Conservation (phyloP, 352 stramenopile species). For the Pythium monospermum region DNA sequence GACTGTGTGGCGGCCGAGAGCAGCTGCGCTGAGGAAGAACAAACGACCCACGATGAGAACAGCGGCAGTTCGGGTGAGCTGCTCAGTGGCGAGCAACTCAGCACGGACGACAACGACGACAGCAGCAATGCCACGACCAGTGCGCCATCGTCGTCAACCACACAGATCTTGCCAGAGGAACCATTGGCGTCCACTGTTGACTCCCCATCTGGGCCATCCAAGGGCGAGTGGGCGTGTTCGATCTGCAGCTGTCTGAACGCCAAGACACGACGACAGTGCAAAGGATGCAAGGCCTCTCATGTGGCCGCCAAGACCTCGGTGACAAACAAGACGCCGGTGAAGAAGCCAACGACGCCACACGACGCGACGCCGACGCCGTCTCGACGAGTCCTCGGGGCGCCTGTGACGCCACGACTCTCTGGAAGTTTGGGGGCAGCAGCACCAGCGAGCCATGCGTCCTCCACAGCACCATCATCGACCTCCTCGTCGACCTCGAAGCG, state of each 20-base stretch:
- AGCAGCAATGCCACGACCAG: too few species aligned
- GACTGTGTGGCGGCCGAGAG: conserved; percentile 20
- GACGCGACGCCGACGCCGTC: neutral
- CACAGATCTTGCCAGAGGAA: neutral
- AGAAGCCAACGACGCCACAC: neutral
- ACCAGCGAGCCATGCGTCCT: too few species aligned
- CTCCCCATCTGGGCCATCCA: neutral
- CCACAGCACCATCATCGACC: too few species aligned
- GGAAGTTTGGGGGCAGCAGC: too few species aligned
- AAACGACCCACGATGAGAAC: neutral
- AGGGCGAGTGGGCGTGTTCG: conserved; percentile 39
- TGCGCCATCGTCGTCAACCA: too few species aligned
- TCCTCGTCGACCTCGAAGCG: too few species aligned
- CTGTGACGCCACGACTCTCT: too few species aligned
- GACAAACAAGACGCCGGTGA: conserved; percentile 8
- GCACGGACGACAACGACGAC: too few species aligned
- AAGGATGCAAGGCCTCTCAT: conserved; percentile 22
- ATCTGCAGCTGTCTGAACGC: conserved; percentile 43
- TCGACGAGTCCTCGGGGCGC: too few species aligned
- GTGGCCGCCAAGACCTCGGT: conserved; percentile 7
- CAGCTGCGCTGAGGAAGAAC: neutral
- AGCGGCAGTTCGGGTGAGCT: too few species aligned
- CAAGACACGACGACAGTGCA: conserved; percentile 31
- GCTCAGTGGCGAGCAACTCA: too few species aligned
- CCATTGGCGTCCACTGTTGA: too few species aligned